Base-by-base conservation (phyloP, 352 stramenopile species). In the Globisporangium acanthophoron region DNA sequence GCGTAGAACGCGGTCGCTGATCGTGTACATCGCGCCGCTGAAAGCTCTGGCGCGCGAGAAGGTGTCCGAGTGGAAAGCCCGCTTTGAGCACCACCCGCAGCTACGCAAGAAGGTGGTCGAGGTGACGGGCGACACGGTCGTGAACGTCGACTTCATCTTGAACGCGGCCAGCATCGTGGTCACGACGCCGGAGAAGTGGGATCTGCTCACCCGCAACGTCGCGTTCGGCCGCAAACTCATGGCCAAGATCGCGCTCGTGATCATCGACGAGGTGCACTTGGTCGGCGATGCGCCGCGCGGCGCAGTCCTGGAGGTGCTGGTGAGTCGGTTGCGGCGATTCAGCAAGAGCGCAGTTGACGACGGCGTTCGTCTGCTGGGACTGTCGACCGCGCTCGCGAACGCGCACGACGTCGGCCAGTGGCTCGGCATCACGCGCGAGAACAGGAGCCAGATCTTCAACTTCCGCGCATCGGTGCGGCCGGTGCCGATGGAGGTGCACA, bases 261-360 rank as follows among this genome's bases (percentile, higher is more conserved):
- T 99, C 31, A 88, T 99, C 27, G 96, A 99, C 65, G 96, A 99
- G 62, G 97, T 99, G 59, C 97, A 99, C 74, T 75, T 99, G 29
- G 81, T 99, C 5, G 93, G 91, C 37, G 96, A 98, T 61, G 87
- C 98, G n/a, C 67, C 73, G 33, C 74, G 96, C 33, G 97, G 97
- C 20, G 95, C 97, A 15, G 94, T 94, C 9, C 45, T 92, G 9
- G 85, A 94, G 64, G 74, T 97, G 1, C 92, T 99, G 49, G 92
- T 99, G 0, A 87, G 74, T 52, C 75, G 83, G 6, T 37, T 92
- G 39, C 71, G 78, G 21, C 74, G 78, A 75, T 91, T 78, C 66
- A 90, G 58, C 57, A 77, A 59, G 90, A 96, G 70, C 88, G 97
- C 56, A 1, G 59, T 5, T 16, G 48, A 64, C 8, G 49, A 58